phyloP scores from a whole-genome alignment of 2,329 filamentous ascomycete species.

The Chaetoscypha palmicola region DNA sequence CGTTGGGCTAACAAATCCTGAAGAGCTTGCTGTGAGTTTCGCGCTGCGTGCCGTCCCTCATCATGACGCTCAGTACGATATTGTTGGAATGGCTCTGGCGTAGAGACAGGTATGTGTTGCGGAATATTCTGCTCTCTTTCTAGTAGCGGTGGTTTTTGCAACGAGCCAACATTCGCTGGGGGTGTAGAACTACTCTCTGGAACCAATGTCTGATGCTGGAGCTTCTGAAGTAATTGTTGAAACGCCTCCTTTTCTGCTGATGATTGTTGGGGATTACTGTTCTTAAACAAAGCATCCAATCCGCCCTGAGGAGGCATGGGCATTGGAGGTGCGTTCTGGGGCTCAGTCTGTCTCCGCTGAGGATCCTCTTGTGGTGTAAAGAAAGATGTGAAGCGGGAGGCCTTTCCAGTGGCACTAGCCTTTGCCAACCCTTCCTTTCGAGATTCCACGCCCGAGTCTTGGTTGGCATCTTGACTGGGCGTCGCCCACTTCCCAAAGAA shows the following conservation, averaged over 20 bases:
- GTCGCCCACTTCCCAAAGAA: conserved; percentile 58
- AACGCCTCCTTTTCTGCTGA: conserved; percentile 78
- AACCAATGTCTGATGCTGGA: conserved; percentile 49
- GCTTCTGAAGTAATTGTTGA: conserved; percentile 72
- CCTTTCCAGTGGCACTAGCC: conserved; percentile 54
- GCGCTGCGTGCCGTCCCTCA: conserved; percentile 21
- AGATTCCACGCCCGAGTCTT: conserved; percentile 32
- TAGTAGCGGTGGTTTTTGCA: conserved; percentile 30
- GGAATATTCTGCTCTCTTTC: conserved; percentile 38
- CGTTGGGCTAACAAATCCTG: conserved; percentile 48
- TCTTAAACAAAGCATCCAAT: conserved; percentile 18
- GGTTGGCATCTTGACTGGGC: conserved; percentile 41
- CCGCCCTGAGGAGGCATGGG: conserved; percentile 26
- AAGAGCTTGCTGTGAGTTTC: conserved; percentile 32
- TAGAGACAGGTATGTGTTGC: conserved; percentile 39
- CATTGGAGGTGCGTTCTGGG: conserved; percentile 39
- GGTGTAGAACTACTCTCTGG: conserved; percentile 35
- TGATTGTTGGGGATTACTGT: conserved; percentile 19
- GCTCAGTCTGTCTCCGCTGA: conserved; percentile 42
- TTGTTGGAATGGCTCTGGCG: conserved; percentile 37
- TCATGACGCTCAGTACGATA: conserved; percentile 29
- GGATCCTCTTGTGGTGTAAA: conserved; percentile 54
- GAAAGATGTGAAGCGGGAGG: conserved; percentile 82
- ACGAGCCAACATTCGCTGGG: conserved; percentile 32
- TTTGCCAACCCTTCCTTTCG: conserved; percentile 42